Base-by-base conservation (phyloP, 192 early-diverging fungal species). In the Ambispora gerdemannii region DNA sequence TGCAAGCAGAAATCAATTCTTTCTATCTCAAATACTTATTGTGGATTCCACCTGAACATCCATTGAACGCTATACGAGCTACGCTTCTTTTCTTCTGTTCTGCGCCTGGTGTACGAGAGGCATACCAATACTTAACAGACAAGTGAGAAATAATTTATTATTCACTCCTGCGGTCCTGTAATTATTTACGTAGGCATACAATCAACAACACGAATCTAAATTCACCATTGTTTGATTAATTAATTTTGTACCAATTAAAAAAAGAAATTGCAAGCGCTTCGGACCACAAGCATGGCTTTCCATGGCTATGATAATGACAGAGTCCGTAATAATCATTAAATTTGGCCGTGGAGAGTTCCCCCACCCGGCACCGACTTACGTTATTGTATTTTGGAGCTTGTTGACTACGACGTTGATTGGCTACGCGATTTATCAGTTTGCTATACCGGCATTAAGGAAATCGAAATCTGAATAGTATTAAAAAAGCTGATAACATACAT, bases 11-110 rank as follows among this genome's bases (percentile, higher is more conserved):
- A 74, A 77, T 98, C 34, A 96, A 98, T 69, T 91, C 90, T 33
- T 98, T 98, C 73, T 98, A 96, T 63, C 81, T 98, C 36, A 98
- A 98, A 80, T 90, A 88, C 60, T 85, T 98, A 25, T 78, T 96
- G 33, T 98, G 95, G 94, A 74, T 96, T 28, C 93, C 96, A 24
- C 89, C 93, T 17, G 88, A 91, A 68, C 91, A 96, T 80, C 81
- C 81, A 43, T 73, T 96, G 62, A 94, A 95, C 59, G 83, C 89
- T 8, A 81, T 80, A 33, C 87, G 96, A 15, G 79, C 95, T 58
- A 80, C 89, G 25, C 80, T 91, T 33, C 82, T 93, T 69, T 95
- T 95, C 72, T 83, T 96, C 63, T 90, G 94, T 82, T 88, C 88
- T 25, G 77, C 95, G 65, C 94, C 96, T 22, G 93, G 89, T 36